Base-by-base conservation (phyloP, 208 protist genomes). In the Trypanosoma melophagium region DNA sequence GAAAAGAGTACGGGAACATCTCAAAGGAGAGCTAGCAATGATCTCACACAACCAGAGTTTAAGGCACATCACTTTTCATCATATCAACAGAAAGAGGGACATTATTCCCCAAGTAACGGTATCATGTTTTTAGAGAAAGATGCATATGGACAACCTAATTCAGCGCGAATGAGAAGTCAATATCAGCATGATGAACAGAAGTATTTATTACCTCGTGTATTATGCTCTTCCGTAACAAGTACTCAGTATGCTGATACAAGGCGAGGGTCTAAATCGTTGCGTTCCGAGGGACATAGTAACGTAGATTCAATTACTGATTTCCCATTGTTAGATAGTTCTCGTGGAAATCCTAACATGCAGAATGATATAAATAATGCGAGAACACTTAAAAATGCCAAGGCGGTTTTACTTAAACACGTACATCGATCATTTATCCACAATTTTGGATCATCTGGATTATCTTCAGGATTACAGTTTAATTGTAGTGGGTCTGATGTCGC, bases 371-470 rank as follows among this genome's bases (percentile, higher is more conserved):
- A 62, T n/a, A 71, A 41, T 22, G 31, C 47, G 45, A 60, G 14
- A 41, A 75, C 51, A 17, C 53, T 75, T 28, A 17, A 57, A 49
- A 52, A 66, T 51, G 69, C 69, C 17, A 75, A 75, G 16, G 69
- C 69, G 7, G 61, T 75, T 24, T 60, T 75, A 35, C 49, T 60
- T 21, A 75, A 75, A 44, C 69, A 69, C 41, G 16, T 68, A 41
- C 50, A 55, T 7, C n/a, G 51, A 4, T 58, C 61, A 7, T 47
- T 62, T 41, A 7, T 42, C 12, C 28, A 42, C n/a, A 66, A 24
- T 40, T 9, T 14, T 41, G 45, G 44, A 21, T 2, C 21, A 4
- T 21, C 19, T 21, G 38, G 60, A 38, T 53, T 19, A 12, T 14
- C 19, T 58, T 75, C 69, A n/a, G 3, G 13, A 41, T 16, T 21